Evolutionary conservation across 2,329 filamentous ascomycete genomes (phyloP).

Genomic region (Microcyclosporella mali): DNA sequence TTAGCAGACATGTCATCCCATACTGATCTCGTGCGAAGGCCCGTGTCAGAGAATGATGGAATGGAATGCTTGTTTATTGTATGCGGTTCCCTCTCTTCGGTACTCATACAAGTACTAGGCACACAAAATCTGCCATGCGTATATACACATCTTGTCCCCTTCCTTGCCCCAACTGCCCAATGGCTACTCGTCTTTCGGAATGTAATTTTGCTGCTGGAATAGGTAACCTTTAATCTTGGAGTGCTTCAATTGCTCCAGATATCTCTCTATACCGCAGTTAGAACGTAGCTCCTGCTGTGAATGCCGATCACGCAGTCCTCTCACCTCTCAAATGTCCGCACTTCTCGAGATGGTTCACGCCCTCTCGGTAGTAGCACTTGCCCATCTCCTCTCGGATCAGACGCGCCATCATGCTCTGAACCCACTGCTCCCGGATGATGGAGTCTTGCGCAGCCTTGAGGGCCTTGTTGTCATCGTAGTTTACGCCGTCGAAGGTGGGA

Average conservation of each 20-base stretch:
- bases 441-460: slow-evolving; percentile 79
- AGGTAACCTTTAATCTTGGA: slow-evolving; percentile 73
- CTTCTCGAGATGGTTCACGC: slow-evolving; percentile 84
- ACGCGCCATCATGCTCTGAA: slow-evolving; percentile 81
- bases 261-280: slow-evolving; percentile 55
- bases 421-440: slow-evolving; percentile 81
- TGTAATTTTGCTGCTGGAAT: slow-evolving; percentile 73
- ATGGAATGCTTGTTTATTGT: no score
- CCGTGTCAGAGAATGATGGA: no score
- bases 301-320: slow-evolving; percentile 29
- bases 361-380: slow-evolving; percentile 79
- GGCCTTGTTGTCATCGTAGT: slow-evolving; percentile 74
- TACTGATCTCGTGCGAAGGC: no score
- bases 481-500: slow-evolving; percentile 78
- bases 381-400: slow-evolving; percentile 75
- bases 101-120: no score
- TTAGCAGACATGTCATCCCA: no score
- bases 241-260: slow-evolving; percentile 69
- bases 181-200: slow-evolving; percentile 6
- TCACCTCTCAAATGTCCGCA: slow-evolving; percentile 75
- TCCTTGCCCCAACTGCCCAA: no score
- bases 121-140: no score
- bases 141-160: no score
- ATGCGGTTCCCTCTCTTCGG: no score
- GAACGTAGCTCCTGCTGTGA: not conserved